These are phyloP conservation scores for Crithidia thermophila DNA, from an alignment of 208 protist species.

Conservation along the genomic window DNA sequence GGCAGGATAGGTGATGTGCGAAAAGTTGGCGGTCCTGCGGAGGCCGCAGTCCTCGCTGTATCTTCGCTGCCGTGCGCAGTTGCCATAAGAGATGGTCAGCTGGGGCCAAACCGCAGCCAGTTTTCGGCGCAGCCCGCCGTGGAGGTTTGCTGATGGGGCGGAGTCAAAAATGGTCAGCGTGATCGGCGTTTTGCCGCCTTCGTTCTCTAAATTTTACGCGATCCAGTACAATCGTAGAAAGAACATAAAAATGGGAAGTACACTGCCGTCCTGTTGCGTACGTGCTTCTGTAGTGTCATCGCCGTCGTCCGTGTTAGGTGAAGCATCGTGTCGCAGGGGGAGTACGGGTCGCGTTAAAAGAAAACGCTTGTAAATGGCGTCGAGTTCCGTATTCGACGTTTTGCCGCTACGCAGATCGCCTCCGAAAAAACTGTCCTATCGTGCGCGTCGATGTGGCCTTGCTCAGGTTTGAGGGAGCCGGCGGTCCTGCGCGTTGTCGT, in stretches of 20 bases:
- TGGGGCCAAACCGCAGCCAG: conserved; percentile 1
- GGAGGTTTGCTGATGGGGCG: not conserved
- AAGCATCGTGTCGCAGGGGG: conserved; percentile 14
- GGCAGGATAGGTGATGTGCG: not conserved
- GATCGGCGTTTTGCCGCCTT: not conserved
- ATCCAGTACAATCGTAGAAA: conserved; percentile 17
- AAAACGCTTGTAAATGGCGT: conserved; percentile 6
- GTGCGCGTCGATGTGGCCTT: not conserved
- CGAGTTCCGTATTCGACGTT: conserved; percentile 25
- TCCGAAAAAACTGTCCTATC: not conserved
- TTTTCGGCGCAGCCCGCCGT: not conserved
- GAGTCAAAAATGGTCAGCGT: conserved; percentile 7
- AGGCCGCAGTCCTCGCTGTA: conserved; percentile 23
- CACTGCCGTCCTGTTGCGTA: not conserved
- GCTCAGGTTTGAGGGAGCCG: not conserved
- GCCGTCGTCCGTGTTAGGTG: not conserved
- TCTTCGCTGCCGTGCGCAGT: not conserved
- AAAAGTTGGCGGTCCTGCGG: conserved; percentile 24
- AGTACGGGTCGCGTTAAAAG: not conserved
- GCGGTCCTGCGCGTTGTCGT: not conserved
- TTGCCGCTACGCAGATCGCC: conserved; percentile 21
- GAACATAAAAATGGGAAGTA: conserved; percentile 26
- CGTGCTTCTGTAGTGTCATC: not conserved
- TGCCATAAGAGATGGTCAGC: not conserved
- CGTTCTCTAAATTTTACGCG: not conserved